These are phyloP conservation scores for Pseudofabraea citricarpa DNA, from an alignment of 2,329 filamentous ascomycete species.

Conservation along the genomic window DNA sequence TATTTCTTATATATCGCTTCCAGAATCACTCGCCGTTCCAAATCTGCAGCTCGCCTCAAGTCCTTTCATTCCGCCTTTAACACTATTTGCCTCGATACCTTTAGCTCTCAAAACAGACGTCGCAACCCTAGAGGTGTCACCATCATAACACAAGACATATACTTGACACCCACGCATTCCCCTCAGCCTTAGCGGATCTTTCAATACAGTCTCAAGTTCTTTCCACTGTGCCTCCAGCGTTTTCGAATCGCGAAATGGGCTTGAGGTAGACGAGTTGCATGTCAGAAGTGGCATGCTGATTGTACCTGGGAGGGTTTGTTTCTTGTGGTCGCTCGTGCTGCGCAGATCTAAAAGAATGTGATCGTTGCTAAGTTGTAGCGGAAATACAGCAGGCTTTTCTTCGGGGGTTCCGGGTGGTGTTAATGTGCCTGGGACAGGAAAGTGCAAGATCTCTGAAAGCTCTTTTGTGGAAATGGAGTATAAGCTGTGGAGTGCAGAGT, in stretches of 20 bases:
- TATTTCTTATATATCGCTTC: neutral
- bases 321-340: neutral
- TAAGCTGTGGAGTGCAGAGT: neutral
- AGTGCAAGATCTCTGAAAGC: neutral
- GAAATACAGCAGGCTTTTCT: neutral
- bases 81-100: neutral
- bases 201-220: neutral
- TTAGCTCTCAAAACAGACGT: conserved; percentile 4
- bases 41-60: neutral
- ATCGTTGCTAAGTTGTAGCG: neutral
- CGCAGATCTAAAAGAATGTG: conserved; percentile 1
- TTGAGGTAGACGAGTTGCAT: neutral
- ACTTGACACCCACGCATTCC: neutral
- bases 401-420: neutral
- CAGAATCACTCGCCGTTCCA: neutral
- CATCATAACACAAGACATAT: conserved; percentile 1
- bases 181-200: neutral
- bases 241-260: neutral
- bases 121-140: conserved; percentile 2
- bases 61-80: conserved; percentile 4
- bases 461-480: neutral
- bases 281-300: conserved; percentile 1
- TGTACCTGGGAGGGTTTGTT: neutral
- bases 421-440: neutral
- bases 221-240: conserved; percentile 1